Conservation (phyloP, 1,284 basidiomycete species). For the Ustilago trichophora region DNA sequence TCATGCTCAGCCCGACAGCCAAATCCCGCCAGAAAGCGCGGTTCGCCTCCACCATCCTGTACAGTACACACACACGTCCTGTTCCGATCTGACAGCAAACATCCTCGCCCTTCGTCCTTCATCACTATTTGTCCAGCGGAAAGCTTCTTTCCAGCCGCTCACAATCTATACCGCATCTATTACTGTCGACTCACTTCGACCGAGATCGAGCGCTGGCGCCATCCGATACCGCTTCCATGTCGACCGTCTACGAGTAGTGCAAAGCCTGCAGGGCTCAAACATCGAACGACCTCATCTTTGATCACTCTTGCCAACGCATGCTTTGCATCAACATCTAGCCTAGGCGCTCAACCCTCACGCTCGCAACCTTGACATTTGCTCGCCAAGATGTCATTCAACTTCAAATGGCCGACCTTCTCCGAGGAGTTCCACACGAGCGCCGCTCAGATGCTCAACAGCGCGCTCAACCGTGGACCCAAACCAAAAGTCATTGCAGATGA, state of each 20-base stretch:
- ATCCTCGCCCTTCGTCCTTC: no score
- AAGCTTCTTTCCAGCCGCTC: background rate
- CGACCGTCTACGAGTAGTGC: conserved; percentile 9
- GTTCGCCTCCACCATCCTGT: conserved; percentile 3
- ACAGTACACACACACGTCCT: no score
- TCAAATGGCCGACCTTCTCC: conserved; percentile 94
- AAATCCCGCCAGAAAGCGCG: background rate
- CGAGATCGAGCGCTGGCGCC: conserved; percentile 30
- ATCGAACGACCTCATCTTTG: background rate
- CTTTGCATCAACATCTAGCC: no score
- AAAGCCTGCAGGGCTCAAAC: conserved; percentile 4
- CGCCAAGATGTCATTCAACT: conserved; percentile 86
- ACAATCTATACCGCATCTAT: no score
- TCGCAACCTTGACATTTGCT: no score
- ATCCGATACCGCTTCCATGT: conserved; percentile 10
- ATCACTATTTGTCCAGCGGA: no score
- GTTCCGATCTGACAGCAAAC: no score
- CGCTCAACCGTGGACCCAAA: conserved; percentile 71
- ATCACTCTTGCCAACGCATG: no score
- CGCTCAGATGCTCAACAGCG: conserved; percentile 66
- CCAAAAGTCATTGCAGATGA: conserved; percentile 96
- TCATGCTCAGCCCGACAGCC: background rate
- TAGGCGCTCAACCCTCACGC: no score
- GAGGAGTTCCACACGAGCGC: conserved; percentile 69
- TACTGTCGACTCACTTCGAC: no score